Evolutionary conservation across 768 basidiomycete genomes (phyloP).

Genomic region (Phanerodontia chrysosporium): DNA sequence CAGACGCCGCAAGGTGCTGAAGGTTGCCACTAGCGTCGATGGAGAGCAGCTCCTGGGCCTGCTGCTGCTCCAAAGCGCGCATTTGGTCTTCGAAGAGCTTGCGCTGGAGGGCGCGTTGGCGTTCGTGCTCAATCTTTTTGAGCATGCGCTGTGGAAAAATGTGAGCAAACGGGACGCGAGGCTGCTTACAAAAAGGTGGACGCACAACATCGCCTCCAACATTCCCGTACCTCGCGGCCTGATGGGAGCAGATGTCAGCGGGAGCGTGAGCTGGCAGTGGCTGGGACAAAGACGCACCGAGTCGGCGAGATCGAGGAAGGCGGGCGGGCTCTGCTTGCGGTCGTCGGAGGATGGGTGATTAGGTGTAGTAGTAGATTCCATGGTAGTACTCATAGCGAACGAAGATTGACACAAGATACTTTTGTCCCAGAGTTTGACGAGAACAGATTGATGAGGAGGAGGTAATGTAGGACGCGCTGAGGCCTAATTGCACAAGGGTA

Average conservation of each 20-base stretch:
- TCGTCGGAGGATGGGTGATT: conserved; percentile 63
- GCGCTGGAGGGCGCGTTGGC: conserved; percentile 81
- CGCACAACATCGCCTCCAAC: conserved; percentile 83
- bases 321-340: conserved; percentile 84
- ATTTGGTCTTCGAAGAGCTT: conserved; percentile 96
- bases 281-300: conserved; percentile 61
- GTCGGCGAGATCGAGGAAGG: conserved; percentile 91
- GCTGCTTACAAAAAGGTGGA: conserved; percentile 16
- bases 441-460: conserved; percentile 47
- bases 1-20: conserved; percentile 81
- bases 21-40: conserved; percentile 49
- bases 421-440: conserved; percentile 53
- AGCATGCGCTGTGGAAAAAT: conserved; percentile 62
- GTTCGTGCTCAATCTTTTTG: conserved; percentile 87
- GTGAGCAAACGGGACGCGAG: conserved; percentile 9
- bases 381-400: conserved; percentile 62
- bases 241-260: conserved; percentile 8
- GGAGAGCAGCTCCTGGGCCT: conserved; percentile 78
- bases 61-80: conserved; percentile 88
- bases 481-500: conserved; percentile 61
- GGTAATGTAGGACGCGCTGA: conserved; percentile 40
- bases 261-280: background rate
- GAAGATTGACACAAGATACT: conserved; percentile 40
- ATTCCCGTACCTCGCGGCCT: conserved; percentile 82
- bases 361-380: conserved; percentile 72